These are phyloP conservation scores for Lecanicillium sp. DNA, from an alignment of 2,329 filamentous ascomycete genomes.

Conservation along the genomic window DNA sequence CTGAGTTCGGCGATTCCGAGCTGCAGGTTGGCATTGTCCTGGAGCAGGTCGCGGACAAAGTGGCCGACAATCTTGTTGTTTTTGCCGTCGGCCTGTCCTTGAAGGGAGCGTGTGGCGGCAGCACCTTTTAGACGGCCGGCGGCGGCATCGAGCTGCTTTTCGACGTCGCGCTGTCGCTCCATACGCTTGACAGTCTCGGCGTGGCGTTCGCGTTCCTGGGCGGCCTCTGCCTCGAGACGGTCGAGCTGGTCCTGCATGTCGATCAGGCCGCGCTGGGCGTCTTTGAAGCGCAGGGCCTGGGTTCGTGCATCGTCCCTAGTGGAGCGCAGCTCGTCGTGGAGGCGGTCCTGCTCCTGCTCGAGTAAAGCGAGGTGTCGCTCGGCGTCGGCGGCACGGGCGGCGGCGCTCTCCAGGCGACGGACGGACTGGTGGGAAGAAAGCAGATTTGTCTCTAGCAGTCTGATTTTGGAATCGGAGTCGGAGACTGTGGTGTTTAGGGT, in stretches of 20 bases:
- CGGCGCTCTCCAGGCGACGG: slow-evolving; percentile 66
- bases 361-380: slow-evolving; percentile 74
- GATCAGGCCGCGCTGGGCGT: slow-evolving; percentile 71
- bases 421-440: slow-evolving; percentile 73
- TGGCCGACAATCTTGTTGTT: slow-evolving; percentile 73
- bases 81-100: slow-evolving; percentile 50
- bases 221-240: slow-evolving; percentile 76
- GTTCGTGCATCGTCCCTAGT: slow-evolving; percentile 71
- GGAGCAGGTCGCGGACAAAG: slow-evolving; percentile 90
- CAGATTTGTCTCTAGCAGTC: slow-evolving; percentile 68
- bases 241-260: slow-evolving; percentile 85
- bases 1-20: slow-evolving; percentile 85
- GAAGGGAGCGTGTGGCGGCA: slow-evolving; percentile 62
- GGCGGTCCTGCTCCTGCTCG: slow-evolving; percentile 71
- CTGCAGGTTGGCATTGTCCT: slow-evolving; percentile 92
- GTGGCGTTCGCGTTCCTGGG: slow-evolving; percentile 74
- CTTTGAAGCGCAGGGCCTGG: slow-evolving; percentile 76
- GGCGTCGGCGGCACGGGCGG: slow-evolving; percentile 67
- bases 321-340: slow-evolving; percentile 61
- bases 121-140: slow-evolving; percentile 76
- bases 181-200: slow-evolving; percentile 74
- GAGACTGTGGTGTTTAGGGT: slow-evolving; percentile 70
- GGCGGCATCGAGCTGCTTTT: slow-evolving; percentile 73
- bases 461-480: slow-evolving; percentile 75
- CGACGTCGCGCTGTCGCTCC: slow-evolving; percentile 75